These are phyloP conservation scores for Knoxia roxburghii DNA, from an alignment of 257 asterid genomes.

Conservation along the genomic window DNA sequence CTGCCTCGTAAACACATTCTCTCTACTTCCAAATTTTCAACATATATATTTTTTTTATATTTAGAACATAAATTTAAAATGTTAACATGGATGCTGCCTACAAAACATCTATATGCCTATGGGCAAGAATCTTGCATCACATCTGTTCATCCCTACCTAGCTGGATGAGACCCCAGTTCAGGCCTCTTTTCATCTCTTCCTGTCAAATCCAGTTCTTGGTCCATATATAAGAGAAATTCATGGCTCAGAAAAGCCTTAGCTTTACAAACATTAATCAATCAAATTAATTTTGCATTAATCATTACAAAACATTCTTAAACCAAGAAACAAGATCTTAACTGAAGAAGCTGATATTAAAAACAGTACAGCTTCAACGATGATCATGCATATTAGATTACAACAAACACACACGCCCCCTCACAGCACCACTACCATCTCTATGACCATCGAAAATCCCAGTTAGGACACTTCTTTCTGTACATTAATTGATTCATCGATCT, in stretches of 20 bases:
- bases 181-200: constrained; percentile 4
- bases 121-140: constrained; percentile 27
- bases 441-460: not conserved
- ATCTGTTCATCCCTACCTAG: constrained; percentile 23
- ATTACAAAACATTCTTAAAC: not conserved
- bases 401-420: not conserved
- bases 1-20: too few species aligned
- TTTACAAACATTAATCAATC: not conserved
- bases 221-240: constrained; percentile 1
- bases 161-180: constrained; percentile 28
- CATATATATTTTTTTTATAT: too few species aligned
- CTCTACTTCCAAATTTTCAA: too few species aligned
- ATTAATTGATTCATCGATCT: not conserved
- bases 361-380: too few species aligned
- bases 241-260: not conserved
- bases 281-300: too few species aligned
- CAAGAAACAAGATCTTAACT: not conserved
- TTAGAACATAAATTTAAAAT: too few species aligned
- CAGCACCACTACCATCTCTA: not conserved
- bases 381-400: too few species aligned
- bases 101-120: too few species aligned
- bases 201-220: constrained; percentile 15
- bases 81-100: too few species aligned
- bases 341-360: constrained; percentile 12
- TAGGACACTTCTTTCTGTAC: not conserved